Percentiles rank a stretch among this genome's conserved stretches.
Conservation (phyloP, 208 protist species). For the Blechomonas ayalai region DNA sequence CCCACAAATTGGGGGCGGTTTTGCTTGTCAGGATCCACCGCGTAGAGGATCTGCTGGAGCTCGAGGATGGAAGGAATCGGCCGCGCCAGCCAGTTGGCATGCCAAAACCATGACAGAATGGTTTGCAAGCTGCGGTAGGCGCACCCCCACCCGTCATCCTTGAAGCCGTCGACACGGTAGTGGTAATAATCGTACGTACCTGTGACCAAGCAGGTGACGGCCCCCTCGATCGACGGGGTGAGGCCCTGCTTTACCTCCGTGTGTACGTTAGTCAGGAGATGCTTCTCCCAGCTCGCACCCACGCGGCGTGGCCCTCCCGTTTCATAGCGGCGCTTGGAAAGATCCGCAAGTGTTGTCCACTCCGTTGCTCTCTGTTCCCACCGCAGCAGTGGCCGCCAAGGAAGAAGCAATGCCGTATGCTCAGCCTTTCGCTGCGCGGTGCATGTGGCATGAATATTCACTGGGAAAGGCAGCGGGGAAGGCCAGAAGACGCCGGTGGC, state of each 20-base stretch:
- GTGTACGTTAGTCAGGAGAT: conserved; percentile 50
- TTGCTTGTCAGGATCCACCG: conserved; percentile 80
- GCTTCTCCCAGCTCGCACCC: conserved; percentile 42
- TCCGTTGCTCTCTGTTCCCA: conserved; percentile 13
- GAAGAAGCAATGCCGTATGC: conserved; percentile 49
- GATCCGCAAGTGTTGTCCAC: conserved; percentile 18
- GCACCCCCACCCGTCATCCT: conserved; percentile 95
- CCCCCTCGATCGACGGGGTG: conserved; percentile 17
- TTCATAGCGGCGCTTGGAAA: background rate
- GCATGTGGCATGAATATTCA: conserved; percentile 47
- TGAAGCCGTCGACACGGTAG: conserved; percentile 90
- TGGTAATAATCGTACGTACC: conserved; percentile 94
- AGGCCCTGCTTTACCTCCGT: conserved; percentile 10
- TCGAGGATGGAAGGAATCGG: conserved; percentile 52
- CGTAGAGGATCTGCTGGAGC: conserved; percentile 84
- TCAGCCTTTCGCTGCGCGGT: conserved; percentile 26
- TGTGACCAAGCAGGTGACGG: conserved; percentile 36
- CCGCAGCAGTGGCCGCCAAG: conserved; percentile 25
- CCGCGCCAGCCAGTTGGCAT: conserved; percentile 30
- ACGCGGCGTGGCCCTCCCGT: conserved; percentile 2
- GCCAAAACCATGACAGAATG: conserved; percentile 77
- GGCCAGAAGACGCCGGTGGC: conserved; percentile 53
- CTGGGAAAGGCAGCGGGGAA: conserved; percentile 23
- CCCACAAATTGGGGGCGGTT: conserved; percentile 76
- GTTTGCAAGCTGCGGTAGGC: conserved; percentile 92